Evolutionary conservation across 129 eudicot species (phyloP).

Genomic region (Artemisia annua): DNA sequence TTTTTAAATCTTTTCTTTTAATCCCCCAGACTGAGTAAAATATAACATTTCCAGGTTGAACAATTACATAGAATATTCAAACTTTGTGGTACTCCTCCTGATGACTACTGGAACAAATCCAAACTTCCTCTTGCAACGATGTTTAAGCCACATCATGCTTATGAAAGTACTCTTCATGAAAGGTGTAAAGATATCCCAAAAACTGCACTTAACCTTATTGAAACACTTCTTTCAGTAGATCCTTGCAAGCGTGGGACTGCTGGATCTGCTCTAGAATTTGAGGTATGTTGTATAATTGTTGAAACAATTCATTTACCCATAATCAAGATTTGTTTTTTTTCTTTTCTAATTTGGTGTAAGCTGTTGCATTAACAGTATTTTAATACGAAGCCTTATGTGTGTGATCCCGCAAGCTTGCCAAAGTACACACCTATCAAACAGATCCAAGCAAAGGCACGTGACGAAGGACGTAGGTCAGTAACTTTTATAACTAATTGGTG

Average conservation of each 20-base stretch:
- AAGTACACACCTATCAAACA: constrained; percentile 82
- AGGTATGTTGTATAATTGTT: constrained; percentile 36
- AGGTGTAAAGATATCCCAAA: constrained; percentile 70
- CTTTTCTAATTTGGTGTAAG: not conserved
- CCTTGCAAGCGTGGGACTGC: constrained; percentile 78
- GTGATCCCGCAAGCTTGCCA: constrained; percentile 82
- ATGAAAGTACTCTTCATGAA: constrained; percentile 71
- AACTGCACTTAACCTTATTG: constrained; percentile 61
- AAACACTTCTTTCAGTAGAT: constrained; percentile 65
- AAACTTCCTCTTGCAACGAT: constrained; percentile 74
- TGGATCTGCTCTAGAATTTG: constrained; percentile 60
- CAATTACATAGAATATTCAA: constrained; percentile 86
- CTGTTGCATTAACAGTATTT: constrained; percentile 54
- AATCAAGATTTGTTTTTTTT: not conserved
- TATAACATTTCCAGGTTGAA: constrained; percentile 58
- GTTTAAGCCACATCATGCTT: constrained; percentile 78
- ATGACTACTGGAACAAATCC: constrained; percentile 71
- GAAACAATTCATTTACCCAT: not conserved
- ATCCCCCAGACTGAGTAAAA: not conserved
- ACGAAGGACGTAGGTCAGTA: constrained; percentile 59
- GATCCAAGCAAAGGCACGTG: constrained; percentile 63
- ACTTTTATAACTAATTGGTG: not conserved
- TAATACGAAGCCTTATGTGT: constrained; percentile 62
- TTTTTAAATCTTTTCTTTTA: not conserved
- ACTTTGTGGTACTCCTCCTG: constrained; percentile 78